Conservation (phyloP, 2,329 filamentous ascomycete genomes). For the Pseudogymnoascus pannorum region DNA sequence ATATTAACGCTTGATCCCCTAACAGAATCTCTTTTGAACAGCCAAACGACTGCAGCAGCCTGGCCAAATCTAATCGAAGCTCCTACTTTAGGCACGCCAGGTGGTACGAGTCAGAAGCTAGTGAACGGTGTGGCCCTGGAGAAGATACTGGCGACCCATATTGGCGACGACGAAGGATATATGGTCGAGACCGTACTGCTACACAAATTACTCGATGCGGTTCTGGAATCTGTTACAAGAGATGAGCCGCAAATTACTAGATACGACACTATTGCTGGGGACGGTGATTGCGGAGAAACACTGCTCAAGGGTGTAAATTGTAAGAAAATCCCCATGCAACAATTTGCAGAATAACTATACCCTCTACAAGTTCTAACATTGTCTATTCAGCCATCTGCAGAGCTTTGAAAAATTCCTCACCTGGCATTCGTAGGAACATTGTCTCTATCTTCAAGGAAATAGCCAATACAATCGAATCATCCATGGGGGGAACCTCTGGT, state of each 20-base stretch:
- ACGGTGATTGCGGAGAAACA: slow-evolving; percentile 29
- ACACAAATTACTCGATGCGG: neutral
- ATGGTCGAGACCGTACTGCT: neutral
- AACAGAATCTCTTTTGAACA: slow-evolving; percentile 37
- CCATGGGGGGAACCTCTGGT: slow-evolving; percentile 9
- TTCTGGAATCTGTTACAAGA: neutral
- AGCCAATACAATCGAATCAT: neutral
- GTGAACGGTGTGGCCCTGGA: neutral
- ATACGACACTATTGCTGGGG: slow-evolving; percentile 32
- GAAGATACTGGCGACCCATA: neutral
- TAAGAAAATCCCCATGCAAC: neutral
- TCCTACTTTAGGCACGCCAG: neutral
- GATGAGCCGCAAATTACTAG: slow-evolving; percentile 26
- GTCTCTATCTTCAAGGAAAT: neutral
- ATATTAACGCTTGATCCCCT: slow-evolving; percentile 41
- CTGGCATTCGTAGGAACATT: neutral
- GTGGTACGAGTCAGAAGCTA: neutral
- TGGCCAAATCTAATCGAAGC: slow-evolving; percentile 35
- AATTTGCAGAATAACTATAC: neutral
- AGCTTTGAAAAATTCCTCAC: neutral
- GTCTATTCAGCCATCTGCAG: neutral
- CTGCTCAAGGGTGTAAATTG: neutral
- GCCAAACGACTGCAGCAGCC: slow-evolving; percentile 42
- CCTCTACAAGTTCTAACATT: neutral
- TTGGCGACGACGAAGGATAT: neutral